These are phyloP conservation scores for Debaryomyces coudertii DNA, from an alignment of 1,139 yeast genomes.

Conservation along the genomic window DNA sequence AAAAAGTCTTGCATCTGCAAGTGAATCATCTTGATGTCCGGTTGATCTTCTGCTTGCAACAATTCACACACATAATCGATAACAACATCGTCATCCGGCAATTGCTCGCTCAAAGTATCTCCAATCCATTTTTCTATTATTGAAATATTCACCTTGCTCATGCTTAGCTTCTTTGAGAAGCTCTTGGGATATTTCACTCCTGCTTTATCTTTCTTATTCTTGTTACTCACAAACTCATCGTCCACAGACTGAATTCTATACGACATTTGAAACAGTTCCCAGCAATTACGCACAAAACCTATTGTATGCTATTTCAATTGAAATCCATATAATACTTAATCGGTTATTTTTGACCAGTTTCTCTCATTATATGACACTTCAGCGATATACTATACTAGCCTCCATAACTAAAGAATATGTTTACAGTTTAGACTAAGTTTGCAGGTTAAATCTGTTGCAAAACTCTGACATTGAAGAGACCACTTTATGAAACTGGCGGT, in stretches of 20 bases:
- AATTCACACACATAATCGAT: slow-evolving; percentile 44
- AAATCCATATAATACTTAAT: neutral
- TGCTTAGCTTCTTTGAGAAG: slow-evolving; percentile 32
- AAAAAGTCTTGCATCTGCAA: slow-evolving; percentile 44
- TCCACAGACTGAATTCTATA: slow-evolving; percentile 22
- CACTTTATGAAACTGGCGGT: slow-evolving; percentile 1
- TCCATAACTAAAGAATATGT: neutral
- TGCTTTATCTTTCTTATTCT: slow-evolving; percentile 15
- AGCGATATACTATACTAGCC: too few relatives aligned
- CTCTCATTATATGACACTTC: neutral
- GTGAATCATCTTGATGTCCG: slow-evolving; percentile 39
- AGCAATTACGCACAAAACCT: neutral
- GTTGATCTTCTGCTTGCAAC: slow-evolving; percentile 27
- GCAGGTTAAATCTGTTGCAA: slow-evolving; percentile 8
- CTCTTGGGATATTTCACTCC: slow-evolving; percentile 27
- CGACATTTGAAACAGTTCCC: slow-evolving; percentile 17
- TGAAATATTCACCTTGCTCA: slow-evolving; percentile 35
- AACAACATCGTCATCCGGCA: slow-evolving; percentile 54
- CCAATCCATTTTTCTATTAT: slow-evolving; percentile 42
- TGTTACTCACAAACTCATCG: slow-evolving; percentile 17
- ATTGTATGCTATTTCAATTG: neutral
- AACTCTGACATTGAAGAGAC: slow-evolving; percentile 4
- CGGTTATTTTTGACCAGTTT: neutral
- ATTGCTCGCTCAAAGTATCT: slow-evolving; percentile 28
- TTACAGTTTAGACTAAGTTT: slow-evolving; percentile 5